Evolutionary conservation across 2,329 filamentous ascomycete genomes (phyloP).

Genomic region (Epichloe amarillans): DNA sequence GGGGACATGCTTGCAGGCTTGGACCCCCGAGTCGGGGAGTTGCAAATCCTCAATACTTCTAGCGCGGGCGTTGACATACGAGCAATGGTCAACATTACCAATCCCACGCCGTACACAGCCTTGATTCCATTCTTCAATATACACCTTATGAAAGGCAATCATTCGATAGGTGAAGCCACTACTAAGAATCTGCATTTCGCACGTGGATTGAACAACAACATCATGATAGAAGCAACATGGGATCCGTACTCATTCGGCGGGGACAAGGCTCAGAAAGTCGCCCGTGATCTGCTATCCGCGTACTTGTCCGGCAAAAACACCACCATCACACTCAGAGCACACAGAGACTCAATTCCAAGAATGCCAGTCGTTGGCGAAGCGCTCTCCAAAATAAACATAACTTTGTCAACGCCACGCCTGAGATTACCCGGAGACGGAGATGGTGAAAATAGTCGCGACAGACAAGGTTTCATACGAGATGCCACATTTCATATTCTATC

Average conservation of each 20-base stretch:
- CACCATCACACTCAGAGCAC: constrained; percentile 58
- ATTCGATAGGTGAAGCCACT: constrained; percentile 61
- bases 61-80: constrained; percentile 56
- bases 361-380: constrained; percentile 60
- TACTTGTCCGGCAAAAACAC: constrained; percentile 85
- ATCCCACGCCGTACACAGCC: constrained; percentile 79
- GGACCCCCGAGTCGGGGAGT: constrained; percentile 52
- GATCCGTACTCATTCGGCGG: constrained; percentile 53
- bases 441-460: constrained; percentile 18
- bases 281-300: constrained; percentile 63
- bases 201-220: constrained; percentile 57
- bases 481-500: constrained; percentile 79
- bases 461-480: constrained; percentile 63
- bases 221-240: constrained; percentile 60
- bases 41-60: constrained; percentile 62
- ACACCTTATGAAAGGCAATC: constrained; percentile 59
- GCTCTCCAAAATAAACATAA: constrained; percentile 58
- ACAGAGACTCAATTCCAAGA: constrained; percentile 58
- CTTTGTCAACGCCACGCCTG: constrained; percentile 58
- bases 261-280: constrained; percentile 43
- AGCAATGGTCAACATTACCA: constrained; percentile 70
- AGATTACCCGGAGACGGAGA: constrained; percentile 33
- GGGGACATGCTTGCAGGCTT: constrained; percentile 34
- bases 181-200: constrained; percentile 49
- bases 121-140: constrained; percentile 69